Conservation (phyloP, 2,329 filamentous ascomycete genomes). For the Fusarium nygamai region DNA sequence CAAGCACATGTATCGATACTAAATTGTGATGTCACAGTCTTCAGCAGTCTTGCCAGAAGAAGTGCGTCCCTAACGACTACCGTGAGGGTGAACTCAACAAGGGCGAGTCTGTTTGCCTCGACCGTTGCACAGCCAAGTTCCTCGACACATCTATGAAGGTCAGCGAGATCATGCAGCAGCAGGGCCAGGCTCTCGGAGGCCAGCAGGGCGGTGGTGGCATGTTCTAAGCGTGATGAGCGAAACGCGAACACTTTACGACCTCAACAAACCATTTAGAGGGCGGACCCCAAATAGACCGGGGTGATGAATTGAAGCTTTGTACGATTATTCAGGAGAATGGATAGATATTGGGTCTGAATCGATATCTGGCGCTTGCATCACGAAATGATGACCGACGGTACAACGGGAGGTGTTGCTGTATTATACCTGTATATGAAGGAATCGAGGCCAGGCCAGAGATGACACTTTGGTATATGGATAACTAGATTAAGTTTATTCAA, state of each 20-base stretch:
- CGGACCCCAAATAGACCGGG: not conserved
- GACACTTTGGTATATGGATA: slow-evolving; percentile 24
- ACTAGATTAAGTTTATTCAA: slow-evolving; percentile 26
- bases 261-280: slow-evolving; percentile 1
- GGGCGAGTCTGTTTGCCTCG: slow-evolving; percentile 97
- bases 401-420: slow-evolving; percentile 35
- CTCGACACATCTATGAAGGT: slow-evolving; percentile 99
- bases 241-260: not conserved
- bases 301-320: slow-evolving; percentile 13
- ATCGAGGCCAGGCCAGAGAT: slow-evolving; percentile 35
- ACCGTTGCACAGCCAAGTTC: slow-evolving; percentile 97
- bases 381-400: slow-evolving; percentile 21
- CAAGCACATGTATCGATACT: not conserved
- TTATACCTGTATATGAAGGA: slow-evolving; percentile 40
- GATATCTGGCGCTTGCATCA: slow-evolving; percentile 30
- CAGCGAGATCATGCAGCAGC: slow-evolving; percentile 93
- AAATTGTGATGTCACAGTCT: slow-evolving; percentile 64
- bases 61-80: slow-evolving; percentile 93
- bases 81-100: slow-evolving; percentile 98
- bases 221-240: slow-evolving; percentile 37
- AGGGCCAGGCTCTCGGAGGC: slow-evolving; percentile 73
- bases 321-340: slow-evolving; percentile 29
- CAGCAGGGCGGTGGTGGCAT: slow-evolving; percentile 48
- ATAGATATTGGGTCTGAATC: slow-evolving; percentile 33
- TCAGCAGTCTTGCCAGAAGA: slow-evolving; percentile 87